These are phyloP conservation scores for Tilletia walkeri DNA, from an alignment of 1,284 basidiomycete species.

Conservation along the genomic window DNA sequence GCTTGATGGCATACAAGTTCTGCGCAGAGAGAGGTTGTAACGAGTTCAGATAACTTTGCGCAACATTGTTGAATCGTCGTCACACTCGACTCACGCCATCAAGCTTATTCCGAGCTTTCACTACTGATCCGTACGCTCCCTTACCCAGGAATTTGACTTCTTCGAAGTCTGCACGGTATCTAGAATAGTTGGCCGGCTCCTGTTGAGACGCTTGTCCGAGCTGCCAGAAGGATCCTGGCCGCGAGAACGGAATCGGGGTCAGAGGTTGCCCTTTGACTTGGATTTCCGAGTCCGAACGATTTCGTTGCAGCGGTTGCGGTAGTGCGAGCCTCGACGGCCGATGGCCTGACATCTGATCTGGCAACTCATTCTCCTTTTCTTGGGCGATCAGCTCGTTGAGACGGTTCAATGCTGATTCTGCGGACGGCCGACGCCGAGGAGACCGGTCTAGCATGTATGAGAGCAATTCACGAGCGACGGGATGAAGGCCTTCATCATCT, in stretches of 20 bases:
- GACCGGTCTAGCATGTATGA: slow-evolving; percentile 40
- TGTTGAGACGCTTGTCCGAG: slow-evolving; percentile 26
- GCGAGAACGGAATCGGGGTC: not conserved
- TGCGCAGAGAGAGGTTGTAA: not conserved
- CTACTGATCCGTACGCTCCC: slow-evolving; percentile 88
- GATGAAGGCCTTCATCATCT: not conserved
- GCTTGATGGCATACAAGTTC: slow-evolving; percentile 69
- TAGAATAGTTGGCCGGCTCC: slow-evolving; percentile 30
- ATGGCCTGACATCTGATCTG: not conserved
- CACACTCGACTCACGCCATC: slow-evolving; percentile 52
- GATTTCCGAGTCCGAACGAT: not conserved
- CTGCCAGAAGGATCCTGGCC: slow-evolving; percentile 47
- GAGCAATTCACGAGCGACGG: slow-evolving; percentile 27
- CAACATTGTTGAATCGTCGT: not conserved
- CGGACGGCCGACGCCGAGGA: slow-evolving; percentile 38
- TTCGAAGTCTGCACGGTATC: slow-evolving; percentile 54
- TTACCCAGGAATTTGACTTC: slow-evolving; percentile 64
- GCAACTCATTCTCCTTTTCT: slow-evolving; percentile 27
- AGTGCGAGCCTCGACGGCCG: not conserved
- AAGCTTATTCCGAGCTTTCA: slow-evolving; percentile 81
- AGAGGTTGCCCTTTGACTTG: not conserved
- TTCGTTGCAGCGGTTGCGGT: not conserved
- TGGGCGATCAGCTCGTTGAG: slow-evolving; percentile 45
- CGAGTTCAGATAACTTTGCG: not conserved
- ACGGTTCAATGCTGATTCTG: slow-evolving; percentile 30